These are phyloP conservation scores for Collybia sordida DNA, from an alignment of 768 basidiomycete species.

Conservation along the genomic window DNA sequence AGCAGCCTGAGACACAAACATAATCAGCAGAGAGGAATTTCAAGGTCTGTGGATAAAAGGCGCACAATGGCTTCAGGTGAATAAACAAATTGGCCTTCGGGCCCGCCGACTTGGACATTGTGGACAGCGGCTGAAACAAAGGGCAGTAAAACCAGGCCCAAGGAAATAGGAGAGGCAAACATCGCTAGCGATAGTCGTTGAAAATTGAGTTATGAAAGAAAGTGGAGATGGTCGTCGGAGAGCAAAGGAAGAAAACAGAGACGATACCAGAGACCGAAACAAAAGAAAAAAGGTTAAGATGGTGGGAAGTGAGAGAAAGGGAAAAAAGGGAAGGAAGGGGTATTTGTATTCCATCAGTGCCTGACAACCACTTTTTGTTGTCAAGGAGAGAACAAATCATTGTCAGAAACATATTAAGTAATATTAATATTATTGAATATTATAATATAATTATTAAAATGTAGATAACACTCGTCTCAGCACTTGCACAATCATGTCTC, in stretches of 20 bases:
- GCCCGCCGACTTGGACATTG: conserved; percentile 55
- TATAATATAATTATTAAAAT: too few relatives aligned
- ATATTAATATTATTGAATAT: too few relatives aligned
- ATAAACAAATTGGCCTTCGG: conserved; percentile 40
- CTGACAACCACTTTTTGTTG: conserved; percentile 11
- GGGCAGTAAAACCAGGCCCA: conserved; percentile 50
- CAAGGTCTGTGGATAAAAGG: conserved; percentile 3
- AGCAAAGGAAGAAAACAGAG: conserved; percentile 17
- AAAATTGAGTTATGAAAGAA: conserved; percentile 32
- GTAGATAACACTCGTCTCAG: too few relatives aligned
- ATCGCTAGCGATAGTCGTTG: conserved; percentile 41
- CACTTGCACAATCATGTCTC: conserved; percentile 1
- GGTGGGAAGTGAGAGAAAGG: conserved; percentile 23
- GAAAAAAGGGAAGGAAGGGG: conserved; percentile 5
- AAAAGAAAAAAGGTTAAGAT: conserved; percentile 23
- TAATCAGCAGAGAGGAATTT: neutral
- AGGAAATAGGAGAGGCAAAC: conserved; percentile 39
- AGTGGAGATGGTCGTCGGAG: conserved; percentile 20
- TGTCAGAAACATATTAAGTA: too few relatives aligned
- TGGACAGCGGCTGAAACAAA: conserved; percentile 48
- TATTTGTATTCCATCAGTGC: conserved; percentile 10
- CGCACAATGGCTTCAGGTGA: conserved; percentile 55
- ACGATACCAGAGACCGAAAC: conserved; percentile 15
- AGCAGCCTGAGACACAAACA: conserved; percentile 34
- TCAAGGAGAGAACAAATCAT: too few relatives aligned